Conservation (phyloP, 73 alveolate genomes). For the Paraurostyla sp. region DNA sequence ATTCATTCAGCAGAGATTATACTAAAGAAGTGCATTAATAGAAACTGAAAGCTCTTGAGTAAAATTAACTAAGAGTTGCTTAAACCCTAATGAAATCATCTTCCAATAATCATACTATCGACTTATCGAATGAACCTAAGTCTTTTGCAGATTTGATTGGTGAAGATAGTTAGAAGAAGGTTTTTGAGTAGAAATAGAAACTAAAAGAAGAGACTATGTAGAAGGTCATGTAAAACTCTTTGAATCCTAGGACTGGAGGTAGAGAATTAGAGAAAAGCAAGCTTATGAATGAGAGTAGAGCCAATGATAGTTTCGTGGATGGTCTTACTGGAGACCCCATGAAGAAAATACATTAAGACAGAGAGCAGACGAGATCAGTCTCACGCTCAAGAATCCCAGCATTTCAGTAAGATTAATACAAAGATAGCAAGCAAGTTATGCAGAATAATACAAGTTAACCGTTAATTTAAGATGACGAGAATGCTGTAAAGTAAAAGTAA, state of each 20-base stretch:
- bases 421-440: not conserved
- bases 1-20: not conserved
- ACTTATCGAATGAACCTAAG: not conserved
- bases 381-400: not conserved
- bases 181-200: not conserved
- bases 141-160: conserved; percentile 3
- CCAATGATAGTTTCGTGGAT: not conserved
- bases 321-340: not conserved
- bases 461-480: not conserved
- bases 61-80: not conserved
- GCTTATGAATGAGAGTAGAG: not conserved
- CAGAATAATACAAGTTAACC: not conserved
- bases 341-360: not conserved
- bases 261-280: not conserved
- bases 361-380: not conserved
- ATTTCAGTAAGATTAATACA: not conserved
- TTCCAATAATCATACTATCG: not conserved
- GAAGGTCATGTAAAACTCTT: not conserved
- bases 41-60: not conserved
- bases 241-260: not conserved
- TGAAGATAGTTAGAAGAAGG: not conserved
- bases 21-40: not conserved
- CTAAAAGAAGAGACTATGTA: not conserved
- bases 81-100: not conserved
- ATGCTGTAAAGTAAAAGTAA: not conserved